Evolutionary conservation across 257 asterid species (phyloP), one percentile per base, ranked within the genome.

Genomic region (Petrea volubilis): DNA sequence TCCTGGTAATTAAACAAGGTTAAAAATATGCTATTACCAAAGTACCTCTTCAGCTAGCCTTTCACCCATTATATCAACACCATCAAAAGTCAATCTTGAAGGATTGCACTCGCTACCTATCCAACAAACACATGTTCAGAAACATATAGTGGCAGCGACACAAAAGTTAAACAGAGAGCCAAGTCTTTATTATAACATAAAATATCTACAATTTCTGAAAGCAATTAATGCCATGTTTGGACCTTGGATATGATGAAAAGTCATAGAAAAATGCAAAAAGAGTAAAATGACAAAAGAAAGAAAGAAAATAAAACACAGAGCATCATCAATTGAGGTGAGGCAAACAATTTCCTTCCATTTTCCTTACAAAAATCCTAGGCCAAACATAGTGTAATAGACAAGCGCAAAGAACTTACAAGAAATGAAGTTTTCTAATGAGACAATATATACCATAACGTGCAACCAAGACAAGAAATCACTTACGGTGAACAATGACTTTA

Each of bases 41-140:
- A 81, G 76, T 87, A 93, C 98, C 97, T 93, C 98, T 80, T 84
- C 96, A 49, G 97, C 97, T 64, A 93, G 86, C 74, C 98, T 84
- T 71, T 93, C 97, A 2, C 98, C 98, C 98, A 93, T 93, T 74
- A 62, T 72, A 71, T 93, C 98, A 74, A 90, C 97, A 18, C 98
- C 98, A 75, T 93, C 98, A 46, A 90, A 90, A 73, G 98, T 93
- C 88, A 90, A 75, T 80, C 78, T 84, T 21, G 95, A 86, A 60
- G 84, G 75, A 78, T 93, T 93, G 82, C 96, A 80, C 78, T 87
- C 85, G 71, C 98, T 93, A 76, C 98, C 98, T 93, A 83, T 76
- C 52, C 61, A n/a, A 49, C 68, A 74, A 71, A 66, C 58, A 64
- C 62, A 68, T 13, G 49, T 47, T 70, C 43, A 76, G 31, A 56